Base-by-base conservation (phyloP, 805 yeast species). In the Metschnikowia similis region DNA sequence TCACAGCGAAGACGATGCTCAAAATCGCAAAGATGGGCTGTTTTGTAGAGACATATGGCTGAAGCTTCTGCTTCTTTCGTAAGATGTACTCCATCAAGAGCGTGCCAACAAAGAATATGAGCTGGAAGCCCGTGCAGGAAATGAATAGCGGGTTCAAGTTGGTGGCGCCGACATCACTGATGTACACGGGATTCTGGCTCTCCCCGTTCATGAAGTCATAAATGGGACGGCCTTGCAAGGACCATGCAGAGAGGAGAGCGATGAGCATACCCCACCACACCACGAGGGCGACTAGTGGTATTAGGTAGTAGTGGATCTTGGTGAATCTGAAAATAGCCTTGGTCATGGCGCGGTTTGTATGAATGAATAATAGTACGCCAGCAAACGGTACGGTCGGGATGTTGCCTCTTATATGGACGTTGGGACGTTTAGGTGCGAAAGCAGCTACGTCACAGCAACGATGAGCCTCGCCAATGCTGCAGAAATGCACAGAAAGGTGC, bases 181-280 rank as follows among this genome's bases (percentile, higher is more conserved):
- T 81, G 67, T 86, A 92, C 2, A 89, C 84, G 35, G 84, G 79
- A 34, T 67, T 59, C 55, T 75, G 81, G 3, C 67, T 52, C 0
- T 63, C 48, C 8, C 54, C 54, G 34, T 69, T 68, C 75, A 82
- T 77, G 55, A 82, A 83, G 48, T 72, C 64, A 62, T 87, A 86
- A 10, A 78, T 71, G 0, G 96, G 96, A 41, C 79, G 79, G 1
- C 96, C 97, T 61, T 88, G 89, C 3, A 73, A 77, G 2, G 86
- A 80, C 97, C 97, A 91, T 56, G 83, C 79, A 2, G 77, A 65
- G 55, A 91, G 62, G 79, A 92, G 71, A 5, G 96, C 88, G 4
- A 85, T 83, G 9, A 91, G 78, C 96, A 89, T 88, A 3, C 87
- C 96, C 82, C 90, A 87, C 97, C 97, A 91, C 13, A 83, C 84